Percentiles rank a stretch among this genome's conserved stretches.
Evolutionary conservation across 2,329 filamentous ascomycete species (phyloP).

Genomic region (Paraphoma chrysanthemicola): DNA sequence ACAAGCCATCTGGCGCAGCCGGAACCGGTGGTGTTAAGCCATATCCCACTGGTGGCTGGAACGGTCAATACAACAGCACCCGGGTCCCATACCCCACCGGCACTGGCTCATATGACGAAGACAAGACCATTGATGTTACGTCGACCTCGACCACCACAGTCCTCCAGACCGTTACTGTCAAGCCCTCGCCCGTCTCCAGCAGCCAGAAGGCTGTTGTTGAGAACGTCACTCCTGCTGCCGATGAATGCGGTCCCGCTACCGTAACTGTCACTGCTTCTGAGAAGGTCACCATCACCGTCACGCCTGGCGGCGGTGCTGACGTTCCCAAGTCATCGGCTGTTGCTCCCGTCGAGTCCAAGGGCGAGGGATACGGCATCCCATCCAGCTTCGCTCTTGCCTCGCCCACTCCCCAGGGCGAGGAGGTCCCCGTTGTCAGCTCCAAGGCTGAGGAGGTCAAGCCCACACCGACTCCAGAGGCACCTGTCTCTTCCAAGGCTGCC

Average conservation of each 20-base stretch:
- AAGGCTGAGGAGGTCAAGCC: constrained; percentile 3
- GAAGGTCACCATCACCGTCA: constrained; percentile 51
- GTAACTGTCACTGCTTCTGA: constrained; percentile 50
- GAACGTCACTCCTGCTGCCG: constrained; percentile 25
- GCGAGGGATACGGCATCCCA: constrained; percentile 13
- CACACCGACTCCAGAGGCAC: not conserved
- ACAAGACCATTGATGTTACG: constrained; percentile 31
- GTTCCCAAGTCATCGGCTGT: constrained; percentile 20
- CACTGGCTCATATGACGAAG: constrained; percentile 22
- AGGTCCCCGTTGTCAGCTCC: constrained; percentile 5
- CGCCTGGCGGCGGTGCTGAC: constrained; percentile 28
- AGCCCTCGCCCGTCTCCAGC: constrained; percentile 24
- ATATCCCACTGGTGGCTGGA: constrained; percentile 44
- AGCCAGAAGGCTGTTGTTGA: constrained; percentile 15
- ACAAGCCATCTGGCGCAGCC: constrained; percentile 19
- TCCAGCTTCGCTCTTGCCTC: constrained; percentile 19
- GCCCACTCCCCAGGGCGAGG: constrained; percentile 8
- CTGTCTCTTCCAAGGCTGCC: constrained; percentile 1
- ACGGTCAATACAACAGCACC: constrained; percentile 32
- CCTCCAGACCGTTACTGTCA: constrained; percentile 30
- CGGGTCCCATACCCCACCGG: constrained; percentile 26
- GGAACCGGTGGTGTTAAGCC: constrained; percentile 23
- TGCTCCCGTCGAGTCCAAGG: constrained; percentile 12
- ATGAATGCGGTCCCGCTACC: constrained; percentile 36
- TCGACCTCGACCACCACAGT: constrained; percentile 35